Evolutionary conservation across 352 stramenopile species (phyloP).

Genomic region (Phytophthora litchii): DNA sequence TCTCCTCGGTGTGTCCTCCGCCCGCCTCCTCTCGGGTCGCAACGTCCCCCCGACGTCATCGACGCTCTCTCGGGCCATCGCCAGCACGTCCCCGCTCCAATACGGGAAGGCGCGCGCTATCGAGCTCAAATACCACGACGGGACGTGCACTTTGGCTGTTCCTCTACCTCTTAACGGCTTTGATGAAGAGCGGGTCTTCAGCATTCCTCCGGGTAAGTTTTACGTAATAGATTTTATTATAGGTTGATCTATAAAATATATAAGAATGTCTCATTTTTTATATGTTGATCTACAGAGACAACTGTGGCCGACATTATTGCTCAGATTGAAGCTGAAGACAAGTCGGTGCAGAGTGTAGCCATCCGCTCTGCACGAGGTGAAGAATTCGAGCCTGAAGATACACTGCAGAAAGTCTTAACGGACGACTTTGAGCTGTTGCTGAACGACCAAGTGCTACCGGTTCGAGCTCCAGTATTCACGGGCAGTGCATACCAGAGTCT

Average conservation of each 20-base stretch:
- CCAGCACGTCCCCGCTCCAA: conserved; percentile 23
- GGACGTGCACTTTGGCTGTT: conserved; percentile 73
- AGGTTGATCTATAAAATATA: background rate
- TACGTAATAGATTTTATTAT: background rate
- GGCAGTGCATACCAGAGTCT: conserved; percentile 78
- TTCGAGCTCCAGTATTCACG: conserved; percentile 74
- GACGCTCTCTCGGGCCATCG: conserved; percentile 12
- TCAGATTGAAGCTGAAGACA: conserved; percentile 81
- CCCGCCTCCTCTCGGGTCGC: conserved; percentile 8
- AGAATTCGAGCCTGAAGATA: conserved; percentile 64
- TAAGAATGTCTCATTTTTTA: conserved; percentile 6
- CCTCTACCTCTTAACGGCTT: conserved; percentile 80
- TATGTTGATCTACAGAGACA: conserved; percentile 48
- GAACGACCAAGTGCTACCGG: conserved; percentile 78
- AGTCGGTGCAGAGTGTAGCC: conserved; percentile 69
- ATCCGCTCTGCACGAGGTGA: conserved; percentile 66
- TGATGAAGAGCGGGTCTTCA: conserved; percentile 83
- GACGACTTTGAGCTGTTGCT: conserved; percentile 86
- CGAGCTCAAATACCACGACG: conserved; percentile 85
- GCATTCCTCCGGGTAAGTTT: conserved; percentile 64
- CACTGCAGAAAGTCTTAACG: conserved; percentile 68
- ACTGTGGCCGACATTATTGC: conserved; percentile 74
- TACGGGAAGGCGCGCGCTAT: conserved; percentile 48
- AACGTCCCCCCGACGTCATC: background rate
- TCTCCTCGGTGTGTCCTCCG: conserved; percentile 16